These are phyloP conservation scores for Haplosporangium sp. DNA, from an alignment of 371 early-diverging fungal species.

Conservation along the genomic window DNA sequence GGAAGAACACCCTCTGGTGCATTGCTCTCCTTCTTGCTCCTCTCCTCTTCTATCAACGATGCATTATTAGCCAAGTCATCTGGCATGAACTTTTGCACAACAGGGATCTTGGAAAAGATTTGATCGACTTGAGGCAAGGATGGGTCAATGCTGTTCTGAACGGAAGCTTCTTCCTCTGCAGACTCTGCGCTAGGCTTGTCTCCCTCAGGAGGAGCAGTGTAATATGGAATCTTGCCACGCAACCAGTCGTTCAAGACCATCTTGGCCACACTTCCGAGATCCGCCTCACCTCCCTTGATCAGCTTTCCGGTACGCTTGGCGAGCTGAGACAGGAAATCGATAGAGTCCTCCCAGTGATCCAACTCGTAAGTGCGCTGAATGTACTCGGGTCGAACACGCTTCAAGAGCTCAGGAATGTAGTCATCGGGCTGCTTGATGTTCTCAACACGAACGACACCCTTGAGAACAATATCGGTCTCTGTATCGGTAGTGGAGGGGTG, in stretches of 20 bases:
- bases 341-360: slow-evolving; percentile 82
- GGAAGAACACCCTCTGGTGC: slow-evolving; percentile 55
- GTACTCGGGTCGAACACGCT: slow-evolving; percentile 90
- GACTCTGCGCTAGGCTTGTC: slow-evolving; percentile 40
- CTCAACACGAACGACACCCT: slow-evolving; percentile 98
- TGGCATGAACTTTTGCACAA: slow-evolving; percentile 78
- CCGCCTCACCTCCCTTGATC: slow-evolving; percentile 97
- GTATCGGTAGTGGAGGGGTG: slow-evolving; percentile 88
- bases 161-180: slow-evolving; percentile 36
- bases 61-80: slow-evolving; percentile 80
- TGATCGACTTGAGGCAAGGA: slow-evolving; percentile 75
- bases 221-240: slow-evolving; percentile 98
- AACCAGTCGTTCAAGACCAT: slow-evolving; percentile 99
- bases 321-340: slow-evolving; percentile 93
- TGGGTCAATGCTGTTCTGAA: slow-evolving; percentile 21
- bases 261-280: slow-evolving; percentile 93
- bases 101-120: slow-evolving; percentile 85
- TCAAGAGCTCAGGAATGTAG: slow-evolving; percentile 88
- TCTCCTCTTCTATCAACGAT: slow-evolving; percentile 61
- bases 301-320: slow-evolving; percentile 94
- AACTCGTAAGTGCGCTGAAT: slow-evolving; percentile 92
- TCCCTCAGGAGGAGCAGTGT: slow-evolving; percentile 84
- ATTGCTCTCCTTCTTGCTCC: slow-evolving; percentile 59
- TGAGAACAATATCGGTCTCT: slow-evolving; percentile 97
- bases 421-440: slow-evolving; percentile 95